Evolutionary conservation across 495 filamentous ascomycete species (phyloP).

Genomic region (Daldinia caldariorum): DNA sequence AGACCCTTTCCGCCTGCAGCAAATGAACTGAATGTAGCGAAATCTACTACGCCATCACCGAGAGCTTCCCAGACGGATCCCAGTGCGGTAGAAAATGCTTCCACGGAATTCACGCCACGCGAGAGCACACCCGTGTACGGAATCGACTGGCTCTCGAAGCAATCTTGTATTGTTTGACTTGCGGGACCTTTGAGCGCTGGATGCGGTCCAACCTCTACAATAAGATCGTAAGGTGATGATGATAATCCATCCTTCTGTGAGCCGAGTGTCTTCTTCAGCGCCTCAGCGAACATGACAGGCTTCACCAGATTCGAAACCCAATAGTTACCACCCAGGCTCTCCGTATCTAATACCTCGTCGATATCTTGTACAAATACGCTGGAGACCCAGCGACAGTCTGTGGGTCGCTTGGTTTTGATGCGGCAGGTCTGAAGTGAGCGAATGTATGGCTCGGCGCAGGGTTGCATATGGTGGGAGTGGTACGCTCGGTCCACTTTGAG

Average conservation of each 20-base stretch:
- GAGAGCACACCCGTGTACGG: constrained; percentile 45
- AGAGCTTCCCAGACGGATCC: constrained; percentile 47
- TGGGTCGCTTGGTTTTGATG: not conserved
- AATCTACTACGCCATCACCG: constrained; percentile 19
- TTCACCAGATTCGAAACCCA: constrained; percentile 44
- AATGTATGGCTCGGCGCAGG: constrained; percentile 46
- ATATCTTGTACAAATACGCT: constrained; percentile 1
- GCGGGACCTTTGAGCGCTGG: constrained; percentile 58
- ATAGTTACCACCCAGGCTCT: not conserved
- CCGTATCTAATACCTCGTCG: not conserved
- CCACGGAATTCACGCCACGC: constrained; percentile 31
- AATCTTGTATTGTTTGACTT: constrained; percentile 39
- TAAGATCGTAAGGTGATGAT: not conserved
- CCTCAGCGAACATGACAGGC: constrained; percentile 61
- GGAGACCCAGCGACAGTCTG: not conserved
- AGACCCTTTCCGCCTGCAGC: constrained; percentile 5
- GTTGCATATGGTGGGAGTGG: constrained; percentile 61
- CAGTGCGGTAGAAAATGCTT: constrained; percentile 46
- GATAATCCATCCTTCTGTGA: not conserved
- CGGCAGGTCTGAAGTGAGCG: not conserved
- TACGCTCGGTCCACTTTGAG: constrained; percentile 63
- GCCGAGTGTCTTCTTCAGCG: constrained; percentile 25
- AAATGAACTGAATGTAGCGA: constrained; percentile 2
- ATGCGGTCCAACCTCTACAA: constrained; percentile 66
- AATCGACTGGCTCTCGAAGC: constrained; percentile 1